Evolutionary conservation across 2,329 filamentous ascomycete genomes (phyloP), one percentile per base, ranked within the genome.

Genomic region (Exophiala alcalophila): DNA sequence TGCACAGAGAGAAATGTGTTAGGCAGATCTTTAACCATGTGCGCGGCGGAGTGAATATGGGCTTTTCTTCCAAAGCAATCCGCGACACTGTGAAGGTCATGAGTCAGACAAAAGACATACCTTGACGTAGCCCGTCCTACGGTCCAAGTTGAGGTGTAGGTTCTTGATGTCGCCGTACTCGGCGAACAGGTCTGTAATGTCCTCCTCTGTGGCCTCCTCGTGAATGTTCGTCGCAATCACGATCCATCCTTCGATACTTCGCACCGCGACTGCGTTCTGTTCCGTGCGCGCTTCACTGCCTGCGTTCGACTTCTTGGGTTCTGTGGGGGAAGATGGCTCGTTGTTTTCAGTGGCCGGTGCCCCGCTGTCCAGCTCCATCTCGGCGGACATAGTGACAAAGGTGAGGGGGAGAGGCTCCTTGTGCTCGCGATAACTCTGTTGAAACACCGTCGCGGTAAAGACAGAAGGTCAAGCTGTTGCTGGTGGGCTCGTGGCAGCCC

Each of bases 231-330:
- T 80, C 40, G 73, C 78, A n/a, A 82, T 73, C 49, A 83, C 71
- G 60, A 83, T 83, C 80, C 80, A 83, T 51, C 80, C 80, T 61
- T 83, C 80, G 55, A 83, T 83, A 56, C 76, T 80, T 61, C 80
- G 78, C 31, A 83, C 80, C 6, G 79, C 79, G 65, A 72, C 69
- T 18, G 70, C 68, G 44, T 65, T 66, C 14, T 65, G 56, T 20
- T 65, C 56, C 32, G 70, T 72, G 53, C 64, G 67, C 35, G 66
- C 61, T 51, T 72, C 70, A 44, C 58, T 47, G 38, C 53, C 59
- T 40, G 57, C 57, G 21, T 19, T 47, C 15, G 40, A 14, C 20
- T 45, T 48, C 34, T 47, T 51, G 9, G 44, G 27, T 14, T 47
- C 42, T 20, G 35, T 49, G 4, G 44, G 40, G 10, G 38, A 40